These are phyloP conservation scores for Tylopilus rubrobrunneus DNA, from an alignment of 768 basidiomycete species.

Conservation along the genomic window DNA sequence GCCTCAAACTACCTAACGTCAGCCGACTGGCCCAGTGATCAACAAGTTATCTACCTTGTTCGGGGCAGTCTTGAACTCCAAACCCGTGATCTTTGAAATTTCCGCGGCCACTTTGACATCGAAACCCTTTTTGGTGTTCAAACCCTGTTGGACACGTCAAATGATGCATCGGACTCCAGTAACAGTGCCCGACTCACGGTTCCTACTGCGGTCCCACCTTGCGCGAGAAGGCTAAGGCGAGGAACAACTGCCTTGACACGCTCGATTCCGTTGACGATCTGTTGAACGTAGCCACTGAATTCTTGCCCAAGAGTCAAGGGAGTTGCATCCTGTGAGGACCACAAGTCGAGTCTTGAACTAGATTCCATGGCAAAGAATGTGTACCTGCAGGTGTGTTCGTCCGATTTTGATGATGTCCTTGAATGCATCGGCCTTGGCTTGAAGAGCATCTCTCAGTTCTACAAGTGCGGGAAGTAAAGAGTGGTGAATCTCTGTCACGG, in stretches of 20 bases:
- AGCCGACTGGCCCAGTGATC: neutral
- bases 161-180: neutral
- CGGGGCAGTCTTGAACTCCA: conserved; percentile 92
- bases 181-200: conserved; percentile 56
- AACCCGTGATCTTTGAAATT: conserved; percentile 85
- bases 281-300: conserved; percentile 97
- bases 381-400: conserved; percentile 87
- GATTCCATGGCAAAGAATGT: neutral
- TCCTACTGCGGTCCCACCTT: conserved; percentile 98
- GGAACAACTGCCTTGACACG: conserved; percentile 80
- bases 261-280: conserved; percentile 85
- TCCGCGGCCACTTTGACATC: conserved; percentile 92
- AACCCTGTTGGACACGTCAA: conserved; percentile 51
- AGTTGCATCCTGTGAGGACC: conserved; percentile 75
- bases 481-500: conserved; percentile 80
- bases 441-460: conserved; percentile 79
- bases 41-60: conserved; percentile 71
- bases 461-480: conserved; percentile 81
- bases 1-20: conserved; percentile 77
- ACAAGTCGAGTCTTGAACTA: neutral
- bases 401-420: conserved; percentile 97
- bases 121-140: conserved; percentile 96
- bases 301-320: conserved; percentile 97
- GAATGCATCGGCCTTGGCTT: conserved; percentile 79
- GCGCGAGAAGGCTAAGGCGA: conserved; percentile 84